These are phyloP conservation scores for Quercus engelmannii DNA, from an alignment of 306 rosid genomes.

Conservation along the genomic window DNA sequence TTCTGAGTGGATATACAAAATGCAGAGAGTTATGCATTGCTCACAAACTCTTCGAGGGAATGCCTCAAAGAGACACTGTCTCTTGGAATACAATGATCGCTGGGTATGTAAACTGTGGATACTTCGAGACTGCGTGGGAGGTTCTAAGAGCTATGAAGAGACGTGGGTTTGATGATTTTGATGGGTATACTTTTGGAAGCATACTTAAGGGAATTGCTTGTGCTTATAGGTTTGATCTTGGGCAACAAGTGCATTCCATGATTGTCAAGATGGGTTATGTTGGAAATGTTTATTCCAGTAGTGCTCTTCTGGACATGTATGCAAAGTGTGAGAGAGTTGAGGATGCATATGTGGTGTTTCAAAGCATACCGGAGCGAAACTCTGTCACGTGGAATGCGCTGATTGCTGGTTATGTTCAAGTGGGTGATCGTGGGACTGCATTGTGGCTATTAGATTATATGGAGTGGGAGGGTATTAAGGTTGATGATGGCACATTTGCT, in stretches of 20 bases:
- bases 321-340: slow-evolving; percentile 71
- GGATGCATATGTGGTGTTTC: slow-evolving; percentile 51
- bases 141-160: slow-evolving; percentile 48
- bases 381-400: slow-evolving; percentile 75
- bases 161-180: slow-evolving; percentile 31
- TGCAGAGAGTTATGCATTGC: slow-evolving; percentile 35
- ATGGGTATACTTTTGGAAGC: slow-evolving; percentile 75
- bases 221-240: slow-evolving; percentile 30
- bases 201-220: slow-evolving; percentile 57
- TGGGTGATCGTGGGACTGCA: slow-evolving; percentile 36
- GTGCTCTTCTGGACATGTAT: slow-evolving; percentile 86
- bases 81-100: slow-evolving; percentile 83
- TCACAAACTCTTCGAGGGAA: slow-evolving; percentile 53
- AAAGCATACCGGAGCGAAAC: slow-evolving; percentile 43
- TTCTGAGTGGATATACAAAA: slow-evolving; percentile 41
- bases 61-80: slow-evolving; percentile 58
- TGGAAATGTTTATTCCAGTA: slow-evolving; percentile 50
- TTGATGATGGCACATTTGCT: slow-evolving; percentile 73
- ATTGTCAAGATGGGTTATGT: slow-evolving; percentile 50
- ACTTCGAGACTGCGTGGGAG: slow-evolving; percentile 36
- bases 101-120: slow-evolving; percentile 37
- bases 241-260: slow-evolving; percentile 62
- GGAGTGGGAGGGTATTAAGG: slow-evolving; percentile 53
- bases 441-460: slow-evolving; percentile 47
- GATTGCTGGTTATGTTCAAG: slow-evolving; percentile 60